phyloP scores from a whole-genome alignment of 176 grass and related monocot species.

The Secale cereale region DNA sequence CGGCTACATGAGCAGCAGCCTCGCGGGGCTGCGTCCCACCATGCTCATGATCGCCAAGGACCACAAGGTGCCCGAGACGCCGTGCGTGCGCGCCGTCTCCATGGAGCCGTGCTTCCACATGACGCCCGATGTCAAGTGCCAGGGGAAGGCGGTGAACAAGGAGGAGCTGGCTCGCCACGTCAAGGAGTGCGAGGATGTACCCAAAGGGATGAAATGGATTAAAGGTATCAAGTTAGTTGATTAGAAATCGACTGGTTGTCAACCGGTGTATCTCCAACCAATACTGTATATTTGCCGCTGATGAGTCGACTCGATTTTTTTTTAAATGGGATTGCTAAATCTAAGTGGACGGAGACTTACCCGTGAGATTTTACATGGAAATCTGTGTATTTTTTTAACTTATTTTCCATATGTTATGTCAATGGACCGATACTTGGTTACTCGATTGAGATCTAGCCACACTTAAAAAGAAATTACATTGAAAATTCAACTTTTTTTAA shows the following conservation, averaged over 20 bases:
- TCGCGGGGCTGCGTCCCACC: slow-evolving; percentile 23
- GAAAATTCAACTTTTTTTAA: too few species aligned
- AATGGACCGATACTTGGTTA: too few species aligned
- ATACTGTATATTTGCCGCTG: too few species aligned
- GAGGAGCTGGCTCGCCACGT: not conserved
- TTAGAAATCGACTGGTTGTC: not conserved
- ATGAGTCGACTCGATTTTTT: too few species aligned
- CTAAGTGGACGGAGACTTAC: too few species aligned
- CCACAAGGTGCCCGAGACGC: not conserved
- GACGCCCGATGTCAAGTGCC: not conserved
- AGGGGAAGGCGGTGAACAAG: not conserved
- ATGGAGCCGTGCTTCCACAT: slow-evolving; percentile 50
- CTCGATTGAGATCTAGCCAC: too few species aligned
- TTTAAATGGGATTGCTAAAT: too few species aligned
- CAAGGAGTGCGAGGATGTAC: not conserved
- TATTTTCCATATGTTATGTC: too few species aligned
- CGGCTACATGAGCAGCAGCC: slow-evolving; percentile 46
- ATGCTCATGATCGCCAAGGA: slow-evolving; percentile 7
- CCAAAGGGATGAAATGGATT: not conserved
- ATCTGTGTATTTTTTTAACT: too few species aligned
- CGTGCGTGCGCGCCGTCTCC: slow-evolving; percentile 28
- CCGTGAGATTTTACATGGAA: too few species aligned
- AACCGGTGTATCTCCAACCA: not conserved
- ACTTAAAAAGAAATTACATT: too few species aligned
- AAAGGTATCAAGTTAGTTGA: not conserved